A percentile compares a stretch with the other conserved stretches of the same genome.
Conservation (phyloP, 73 alveolate species). For the Loxodes magnus region DNA sequence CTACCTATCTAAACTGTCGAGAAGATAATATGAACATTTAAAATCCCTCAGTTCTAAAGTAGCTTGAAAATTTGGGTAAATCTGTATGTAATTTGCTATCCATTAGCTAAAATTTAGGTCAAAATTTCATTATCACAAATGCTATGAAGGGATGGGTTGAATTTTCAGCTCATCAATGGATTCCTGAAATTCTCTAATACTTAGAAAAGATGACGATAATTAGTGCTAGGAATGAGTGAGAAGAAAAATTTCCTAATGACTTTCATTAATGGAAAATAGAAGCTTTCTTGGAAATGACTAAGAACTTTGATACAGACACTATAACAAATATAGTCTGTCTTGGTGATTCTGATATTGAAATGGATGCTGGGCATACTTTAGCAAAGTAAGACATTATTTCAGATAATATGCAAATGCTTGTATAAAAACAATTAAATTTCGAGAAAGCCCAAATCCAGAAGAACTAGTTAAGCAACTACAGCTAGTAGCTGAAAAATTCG, state of each 20-base stretch:
- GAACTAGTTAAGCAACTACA: conserved; percentile 86
- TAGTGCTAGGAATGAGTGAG: conserved; percentile 91
- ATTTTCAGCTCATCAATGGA: conserved; percentile 67
- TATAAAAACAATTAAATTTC: conserved; percentile 93
- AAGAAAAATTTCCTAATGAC: conserved; percentile 84
- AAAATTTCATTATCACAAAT: conserved; percentile 89
- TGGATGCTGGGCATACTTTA: conserved; percentile 94
- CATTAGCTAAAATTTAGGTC: conserved; percentile 24
- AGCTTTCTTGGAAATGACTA: conserved; percentile 85
- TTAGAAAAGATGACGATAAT: conserved; percentile 52
- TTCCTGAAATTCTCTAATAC: conserved; percentile 47
- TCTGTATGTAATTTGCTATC: conserved; percentile 22
- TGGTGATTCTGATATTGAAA: conserved; percentile 97
- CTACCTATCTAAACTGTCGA: conserved; percentile 74
- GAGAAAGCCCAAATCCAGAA: conserved; percentile 94
- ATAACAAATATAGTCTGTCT: conserved; percentile 90
- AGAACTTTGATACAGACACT: conserved; percentile 53
- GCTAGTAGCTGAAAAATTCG: conserved; percentile 87
- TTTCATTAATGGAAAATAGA: conserved; percentile 50
- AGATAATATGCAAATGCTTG: conserved; percentile 45
- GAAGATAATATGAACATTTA: conserved; percentile 39
- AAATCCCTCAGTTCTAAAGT: conserved; percentile 14
- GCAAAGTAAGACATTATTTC: conserved; percentile 62
- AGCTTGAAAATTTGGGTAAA: conserved; percentile 19
- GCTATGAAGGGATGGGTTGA: conserved; percentile 99